Percentiles rank a stretch among this genome's conserved stretches.
phyloP scores from a whole-genome alignment of 306 rosid genomes.

The Rosa chinensis region DNA sequence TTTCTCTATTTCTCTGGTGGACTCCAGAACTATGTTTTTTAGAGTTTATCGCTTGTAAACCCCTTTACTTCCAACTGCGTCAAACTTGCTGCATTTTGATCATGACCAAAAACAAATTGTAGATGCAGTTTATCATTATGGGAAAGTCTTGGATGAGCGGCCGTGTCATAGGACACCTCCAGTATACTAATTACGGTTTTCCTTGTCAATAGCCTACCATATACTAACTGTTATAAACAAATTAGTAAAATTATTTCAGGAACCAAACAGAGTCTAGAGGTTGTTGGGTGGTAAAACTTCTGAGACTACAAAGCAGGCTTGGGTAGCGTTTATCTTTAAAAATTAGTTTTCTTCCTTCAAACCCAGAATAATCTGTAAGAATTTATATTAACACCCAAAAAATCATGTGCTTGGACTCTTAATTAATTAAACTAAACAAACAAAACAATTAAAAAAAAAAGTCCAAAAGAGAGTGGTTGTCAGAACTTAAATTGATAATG shows the following conservation, averaged over 20 bases:
- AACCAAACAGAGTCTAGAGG: background rate
- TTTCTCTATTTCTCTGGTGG: too few species aligned
- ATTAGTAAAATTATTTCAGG: background rate
- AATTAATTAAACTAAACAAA: background rate
- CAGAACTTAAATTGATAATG: conserved; percentile 1
- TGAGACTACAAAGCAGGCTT: background rate
- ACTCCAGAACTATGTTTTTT: too few species aligned
- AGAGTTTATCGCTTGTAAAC: too few species aligned
- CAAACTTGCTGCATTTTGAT: background rate
- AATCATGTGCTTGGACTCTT: background rate
- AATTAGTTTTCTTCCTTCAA: background rate
- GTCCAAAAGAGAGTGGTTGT: conserved; percentile 5
- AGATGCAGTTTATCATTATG: too few species aligned
- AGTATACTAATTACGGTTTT: too few species aligned
- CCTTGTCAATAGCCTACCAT: too few species aligned
- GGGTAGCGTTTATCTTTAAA: background rate
- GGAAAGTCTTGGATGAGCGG: too few species aligned
- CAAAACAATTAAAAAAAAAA: background rate
- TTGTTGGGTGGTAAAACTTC: background rate
- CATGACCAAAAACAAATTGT: background rate
- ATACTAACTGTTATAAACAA: too few species aligned
- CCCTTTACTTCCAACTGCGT: too few species aligned
- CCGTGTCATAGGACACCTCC: too few species aligned
- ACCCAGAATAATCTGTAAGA: background rate
- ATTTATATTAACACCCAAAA: background rate